phyloP scores from a whole-genome alignment of 306 rosid genomes.

The Sicyos edulis region DNA sequence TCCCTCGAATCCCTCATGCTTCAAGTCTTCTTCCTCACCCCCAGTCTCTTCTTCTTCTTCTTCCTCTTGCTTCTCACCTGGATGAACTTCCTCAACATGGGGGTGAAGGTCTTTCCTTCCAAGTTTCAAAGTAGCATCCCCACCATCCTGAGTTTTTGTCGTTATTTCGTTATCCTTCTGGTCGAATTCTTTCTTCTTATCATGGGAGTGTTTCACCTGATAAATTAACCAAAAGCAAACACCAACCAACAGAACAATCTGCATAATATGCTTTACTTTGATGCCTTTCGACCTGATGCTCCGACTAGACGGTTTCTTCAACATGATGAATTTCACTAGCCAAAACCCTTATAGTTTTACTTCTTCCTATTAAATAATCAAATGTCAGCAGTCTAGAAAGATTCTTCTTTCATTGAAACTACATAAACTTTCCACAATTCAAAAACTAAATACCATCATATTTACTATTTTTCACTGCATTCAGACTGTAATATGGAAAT shows the following conservation, averaged over 20 bases:
- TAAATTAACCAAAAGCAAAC: constrained; percentile 87
- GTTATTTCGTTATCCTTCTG: constrained; percentile 37
- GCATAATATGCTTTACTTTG: constrained; percentile 69
- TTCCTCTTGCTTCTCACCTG: constrained; percentile 45
- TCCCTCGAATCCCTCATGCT: constrained; percentile 32
- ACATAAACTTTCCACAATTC: neutral
- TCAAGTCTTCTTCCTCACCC: constrained; percentile 47
- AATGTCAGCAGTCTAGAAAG: constrained; percentile 3
- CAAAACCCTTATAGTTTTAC: neutral
- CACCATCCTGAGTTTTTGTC: constrained; percentile 24
- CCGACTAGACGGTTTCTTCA: constrained; percentile 58
- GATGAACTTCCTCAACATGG: constrained; percentile 31
- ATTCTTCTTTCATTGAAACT: neutral
- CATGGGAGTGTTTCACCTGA: constrained; percentile 91
- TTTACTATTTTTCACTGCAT: neutral
- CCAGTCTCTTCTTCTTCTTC: constrained; percentile 62
- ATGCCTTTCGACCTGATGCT: constrained; percentile 65
- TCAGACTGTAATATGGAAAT: neutral
- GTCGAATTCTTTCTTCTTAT: constrained; percentile 65
- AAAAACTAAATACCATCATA: neutral
- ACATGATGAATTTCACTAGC: constrained; percentile 45
- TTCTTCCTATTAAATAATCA: constrained; percentile 9
- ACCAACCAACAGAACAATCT: constrained; percentile 65
- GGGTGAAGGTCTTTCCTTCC: constrained; percentile 79
- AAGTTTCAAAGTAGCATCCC: constrained; percentile 35